Evolutionary conservation across 177 flowering plant genomes (phyloP).

Genomic region (Vitis hybrid): DNA sequence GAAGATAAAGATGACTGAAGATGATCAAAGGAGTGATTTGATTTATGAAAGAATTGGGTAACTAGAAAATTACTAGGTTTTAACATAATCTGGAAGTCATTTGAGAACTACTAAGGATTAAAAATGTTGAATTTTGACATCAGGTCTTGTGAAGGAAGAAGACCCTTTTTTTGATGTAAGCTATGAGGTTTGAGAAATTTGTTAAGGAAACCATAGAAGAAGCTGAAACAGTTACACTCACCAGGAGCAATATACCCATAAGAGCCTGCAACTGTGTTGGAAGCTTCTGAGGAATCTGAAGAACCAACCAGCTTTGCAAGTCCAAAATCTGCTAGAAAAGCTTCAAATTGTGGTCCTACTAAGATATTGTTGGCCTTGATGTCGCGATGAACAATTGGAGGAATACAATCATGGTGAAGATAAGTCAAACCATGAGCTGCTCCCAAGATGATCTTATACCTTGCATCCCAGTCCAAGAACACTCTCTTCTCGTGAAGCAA

Average conservation of each 20-base stretch:
- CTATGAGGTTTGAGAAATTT: not conserved
- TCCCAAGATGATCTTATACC: constrained; percentile 57
- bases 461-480: constrained; percentile 61
- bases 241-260: constrained; percentile 89
- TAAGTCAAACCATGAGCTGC: constrained; percentile 70
- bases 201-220: not conserved
- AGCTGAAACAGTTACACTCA: constrained; percentile 18
- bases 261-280: constrained; percentile 57
- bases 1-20: too few species aligned
- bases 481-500: constrained; percentile 56
- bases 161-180: not conserved
- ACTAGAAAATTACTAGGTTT: too few species aligned
- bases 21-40: too few species aligned
- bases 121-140: too few species aligned
- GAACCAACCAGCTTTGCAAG: constrained; percentile 52
- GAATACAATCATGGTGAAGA: constrained; percentile 77
- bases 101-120: too few species aligned
- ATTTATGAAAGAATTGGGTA: too few species aligned
- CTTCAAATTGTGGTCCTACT: constrained; percentile 53
- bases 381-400: constrained; percentile 70
- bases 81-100: too few species aligned
- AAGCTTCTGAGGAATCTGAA: constrained; percentile 29
- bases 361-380: constrained; percentile 68
- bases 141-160: too few species aligned
- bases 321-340: constrained; percentile 75